Conservation (phyloP, 768 basidiomycete species). For the Suillus brevipes region DNA sequence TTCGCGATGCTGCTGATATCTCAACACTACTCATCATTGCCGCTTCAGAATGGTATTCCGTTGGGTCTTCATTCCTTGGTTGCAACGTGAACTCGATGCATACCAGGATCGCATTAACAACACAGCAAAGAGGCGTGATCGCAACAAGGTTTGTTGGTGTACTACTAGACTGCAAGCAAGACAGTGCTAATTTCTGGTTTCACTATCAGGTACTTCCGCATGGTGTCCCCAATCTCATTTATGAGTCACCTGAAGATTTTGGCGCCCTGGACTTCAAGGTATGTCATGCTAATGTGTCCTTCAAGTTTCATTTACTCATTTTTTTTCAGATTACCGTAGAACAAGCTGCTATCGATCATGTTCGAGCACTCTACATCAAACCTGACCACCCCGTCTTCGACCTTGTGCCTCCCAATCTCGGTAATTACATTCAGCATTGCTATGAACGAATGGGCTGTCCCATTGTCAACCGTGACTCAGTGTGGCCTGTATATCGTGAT, state of each 20-base stretch:
- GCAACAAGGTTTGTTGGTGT: neutral
- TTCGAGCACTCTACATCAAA: neutral
- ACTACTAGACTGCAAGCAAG: no score
- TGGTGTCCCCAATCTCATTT: no score
- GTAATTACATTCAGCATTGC: neutral
- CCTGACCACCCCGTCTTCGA: neutral
- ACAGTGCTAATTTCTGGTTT: no score
- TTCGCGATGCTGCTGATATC: neutral
- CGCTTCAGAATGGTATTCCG: neutral
- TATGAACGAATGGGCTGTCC: neutral
- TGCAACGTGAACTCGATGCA: neutral
- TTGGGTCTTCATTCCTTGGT: neutral
- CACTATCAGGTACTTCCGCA: no score
- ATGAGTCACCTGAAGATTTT: no score
- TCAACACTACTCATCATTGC: neutral
- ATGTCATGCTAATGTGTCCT: no score
- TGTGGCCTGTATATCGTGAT: neutral
- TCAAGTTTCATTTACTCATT: no score
- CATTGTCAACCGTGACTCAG: neutral
- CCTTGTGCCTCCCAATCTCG: neutral
- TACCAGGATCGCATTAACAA: neutral
- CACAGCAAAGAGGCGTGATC: neutral
- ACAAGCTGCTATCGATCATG: neutral
- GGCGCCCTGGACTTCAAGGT: no score
- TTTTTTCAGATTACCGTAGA: no score